phyloP scores from a whole-genome alignment of 2,329 filamentous ascomycete genomes.

The Aspergillus tanneri region DNA sequence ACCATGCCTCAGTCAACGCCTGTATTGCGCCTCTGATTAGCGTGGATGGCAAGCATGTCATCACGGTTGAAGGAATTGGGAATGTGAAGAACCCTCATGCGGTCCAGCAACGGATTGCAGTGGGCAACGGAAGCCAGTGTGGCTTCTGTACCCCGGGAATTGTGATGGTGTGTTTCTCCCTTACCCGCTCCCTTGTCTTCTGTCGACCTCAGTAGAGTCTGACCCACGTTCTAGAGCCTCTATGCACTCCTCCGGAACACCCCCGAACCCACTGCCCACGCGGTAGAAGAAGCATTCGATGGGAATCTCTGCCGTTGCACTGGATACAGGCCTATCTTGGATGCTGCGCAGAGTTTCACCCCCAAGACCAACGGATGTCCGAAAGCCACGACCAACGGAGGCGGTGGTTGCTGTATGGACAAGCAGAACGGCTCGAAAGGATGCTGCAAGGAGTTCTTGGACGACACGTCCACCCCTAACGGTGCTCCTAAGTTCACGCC shows the following conservation, averaged over 20 bases:
- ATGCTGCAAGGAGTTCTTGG: conserved; percentile 67
- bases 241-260: conserved; percentile 91
- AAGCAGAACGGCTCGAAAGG: conserved; percentile 56
- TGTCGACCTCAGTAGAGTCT: too few species aligned
- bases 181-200: too few species aligned
- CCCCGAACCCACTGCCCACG: conserved; percentile 70
- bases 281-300: conserved; percentile 94
- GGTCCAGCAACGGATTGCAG: conserved; percentile 84
- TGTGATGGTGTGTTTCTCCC: conserved; percentile 64
- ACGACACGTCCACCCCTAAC: conserved; percentile 38
- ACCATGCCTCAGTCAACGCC: conserved; percentile 95
- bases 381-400: conserved; percentile 58
- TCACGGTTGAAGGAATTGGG: conserved; percentile 95
- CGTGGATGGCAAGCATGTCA: conserved; percentile 95
- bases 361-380: conserved; percentile 53
- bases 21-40: conserved; percentile 90
- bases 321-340: conserved; percentile 88
- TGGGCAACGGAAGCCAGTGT: conserved; percentile 88
- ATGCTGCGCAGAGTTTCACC: conserved; percentile 84
- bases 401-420: conserved; percentile 71
- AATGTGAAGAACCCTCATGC: conserved; percentile 84
- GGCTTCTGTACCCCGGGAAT: conserved; percentile 97
- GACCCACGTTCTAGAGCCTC: conserved; percentile 59
- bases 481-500: conserved; percentile 66
- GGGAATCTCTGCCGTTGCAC: conserved; percentile 95